A percentile compares a stretch with the other conserved stretches of the same genome.
These are phyloP conservation scores for Dissophora globulifera DNA, from an alignment of 192 early-diverging fungal genomes.

Conservation along the genomic window DNA sequence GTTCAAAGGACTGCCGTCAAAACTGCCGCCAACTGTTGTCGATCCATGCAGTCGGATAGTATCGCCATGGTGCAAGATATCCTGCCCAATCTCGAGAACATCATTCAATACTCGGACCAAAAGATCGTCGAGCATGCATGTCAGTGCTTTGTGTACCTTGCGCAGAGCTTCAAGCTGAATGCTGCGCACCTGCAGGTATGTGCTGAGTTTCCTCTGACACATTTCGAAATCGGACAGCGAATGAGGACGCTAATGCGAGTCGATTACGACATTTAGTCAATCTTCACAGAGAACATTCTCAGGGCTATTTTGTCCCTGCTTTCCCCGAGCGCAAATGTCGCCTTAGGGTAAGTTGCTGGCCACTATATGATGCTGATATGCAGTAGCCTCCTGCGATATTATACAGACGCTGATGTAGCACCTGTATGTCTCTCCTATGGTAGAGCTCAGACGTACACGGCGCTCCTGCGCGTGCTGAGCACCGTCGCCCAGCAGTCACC, in stretches of 20 bases:
- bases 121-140: constrained; percentile 80
- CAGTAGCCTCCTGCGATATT: too few relatives aligned
- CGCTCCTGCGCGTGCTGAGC: constrained; percentile 66
- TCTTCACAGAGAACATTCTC: constrained; percentile 68
- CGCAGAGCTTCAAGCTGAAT: constrained; percentile 67
- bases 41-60: constrained; percentile 60
- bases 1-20: constrained; percentile 85
- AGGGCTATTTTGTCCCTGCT: constrained; percentile 66
- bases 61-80: constrained; percentile 72
- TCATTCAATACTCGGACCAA: constrained; percentile 76
- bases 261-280: constrained; percentile 63
- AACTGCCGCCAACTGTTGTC: constrained; percentile 77
- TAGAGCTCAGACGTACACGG: constrained; percentile 60
- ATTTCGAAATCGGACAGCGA: too few relatives aligned
- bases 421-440: too few relatives aligned
- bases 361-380: too few relatives aligned
- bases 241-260: too few relatives aligned
- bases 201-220: not conserved
- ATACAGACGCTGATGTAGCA: too few relatives aligned
- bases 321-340: constrained; percentile 54
- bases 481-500: constrained; percentile 67
- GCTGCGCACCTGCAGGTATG: constrained; percentile 55
- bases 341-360: constrained; percentile 24
- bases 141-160: constrained; percentile 68
- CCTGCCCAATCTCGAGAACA: constrained; percentile 75